A percentile compares a stretch with the other conserved stretches of the same genome.
Evolutionary conservation across 768 basidiomycete species (phyloP).

Genomic region (Xerocomus brunneocitrinus): DNA sequence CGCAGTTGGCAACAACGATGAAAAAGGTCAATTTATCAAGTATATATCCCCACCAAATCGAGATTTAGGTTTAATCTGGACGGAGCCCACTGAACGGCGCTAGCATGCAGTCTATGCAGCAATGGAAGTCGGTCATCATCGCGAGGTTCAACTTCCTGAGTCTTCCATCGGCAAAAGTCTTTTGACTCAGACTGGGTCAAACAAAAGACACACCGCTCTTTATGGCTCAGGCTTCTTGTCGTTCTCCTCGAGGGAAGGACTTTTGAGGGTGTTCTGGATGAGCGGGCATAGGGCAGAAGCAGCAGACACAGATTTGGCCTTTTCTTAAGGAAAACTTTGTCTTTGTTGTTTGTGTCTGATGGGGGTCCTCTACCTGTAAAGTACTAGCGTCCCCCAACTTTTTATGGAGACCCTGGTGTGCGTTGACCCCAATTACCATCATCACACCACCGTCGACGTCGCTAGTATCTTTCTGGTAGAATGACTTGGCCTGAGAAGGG

Average conservation of each 20-base stretch:
- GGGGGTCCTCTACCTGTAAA: not conserved
- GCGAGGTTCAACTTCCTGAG: too few species aligned
- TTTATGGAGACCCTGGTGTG: not conserved
- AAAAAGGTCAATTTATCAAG: not conserved
- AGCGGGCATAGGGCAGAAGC: not conserved
- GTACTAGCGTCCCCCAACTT: not conserved
- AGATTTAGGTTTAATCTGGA: not conserved
- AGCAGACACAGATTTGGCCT: not conserved
- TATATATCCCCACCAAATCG: not conserved
- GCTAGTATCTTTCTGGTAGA: not conserved
- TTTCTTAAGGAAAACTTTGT: not conserved
- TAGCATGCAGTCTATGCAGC: not conserved
- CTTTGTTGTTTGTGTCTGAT: not conserved
- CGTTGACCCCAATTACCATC: too few species aligned
- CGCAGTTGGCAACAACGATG: not conserved
- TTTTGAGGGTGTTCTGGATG: not conserved
- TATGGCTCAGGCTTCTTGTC: not conserved
- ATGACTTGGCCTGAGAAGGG: not conserved
- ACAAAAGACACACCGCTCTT: too few species aligned
- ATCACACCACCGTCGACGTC: not conserved
- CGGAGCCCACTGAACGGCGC: not conserved
- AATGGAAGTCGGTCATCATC: too few species aligned
- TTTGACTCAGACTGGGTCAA: too few species aligned
- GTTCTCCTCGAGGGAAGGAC: not conserved
- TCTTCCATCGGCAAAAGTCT: too few species aligned